A percentile compares a stretch with the other conserved stretches of the same genome.
phyloP scores from a whole-genome alignment of 768 basidiomycete genomes.

The Boletus reticulatus region DNA sequence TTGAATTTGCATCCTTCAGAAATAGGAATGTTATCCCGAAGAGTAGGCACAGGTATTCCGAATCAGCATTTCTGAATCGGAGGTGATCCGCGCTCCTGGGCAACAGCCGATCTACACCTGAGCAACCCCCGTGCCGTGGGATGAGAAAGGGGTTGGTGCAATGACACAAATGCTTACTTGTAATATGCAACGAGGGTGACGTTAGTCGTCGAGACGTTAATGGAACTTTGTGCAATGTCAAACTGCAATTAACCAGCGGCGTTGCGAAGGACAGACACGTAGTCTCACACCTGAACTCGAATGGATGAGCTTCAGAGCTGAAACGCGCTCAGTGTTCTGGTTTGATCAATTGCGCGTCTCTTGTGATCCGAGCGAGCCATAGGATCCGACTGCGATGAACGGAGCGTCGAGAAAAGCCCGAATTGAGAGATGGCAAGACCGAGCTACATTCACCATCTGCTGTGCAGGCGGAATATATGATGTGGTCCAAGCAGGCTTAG shows the following conservation, averaged over 20 bases:
- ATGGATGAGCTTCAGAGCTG: background rate
- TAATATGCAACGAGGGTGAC: background rate
- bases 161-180: background rate
- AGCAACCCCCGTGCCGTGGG: background rate
- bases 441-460: background rate
- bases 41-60: background rate
- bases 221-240: constrained; percentile 12
- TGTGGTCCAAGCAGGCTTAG: no score
- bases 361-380: background rate
- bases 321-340: background rate
- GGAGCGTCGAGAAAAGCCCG: background rate
- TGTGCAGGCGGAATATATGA: no score
- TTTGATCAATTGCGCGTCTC: background rate
- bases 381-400: background rate
- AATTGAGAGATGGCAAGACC: background rate
- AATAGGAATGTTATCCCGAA: background rate
- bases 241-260: constrained; percentile 6
- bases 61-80: background rate
- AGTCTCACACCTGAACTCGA: background rate
- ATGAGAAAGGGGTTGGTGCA: background rate
- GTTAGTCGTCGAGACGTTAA: background rate
- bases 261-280: background rate
- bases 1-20: background rate
- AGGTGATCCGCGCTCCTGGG: background rate
- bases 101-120: background rate